Evolutionary conservation across 177 flowering plant species (phyloP).

Genomic region (Vitis hybrid): DNA sequence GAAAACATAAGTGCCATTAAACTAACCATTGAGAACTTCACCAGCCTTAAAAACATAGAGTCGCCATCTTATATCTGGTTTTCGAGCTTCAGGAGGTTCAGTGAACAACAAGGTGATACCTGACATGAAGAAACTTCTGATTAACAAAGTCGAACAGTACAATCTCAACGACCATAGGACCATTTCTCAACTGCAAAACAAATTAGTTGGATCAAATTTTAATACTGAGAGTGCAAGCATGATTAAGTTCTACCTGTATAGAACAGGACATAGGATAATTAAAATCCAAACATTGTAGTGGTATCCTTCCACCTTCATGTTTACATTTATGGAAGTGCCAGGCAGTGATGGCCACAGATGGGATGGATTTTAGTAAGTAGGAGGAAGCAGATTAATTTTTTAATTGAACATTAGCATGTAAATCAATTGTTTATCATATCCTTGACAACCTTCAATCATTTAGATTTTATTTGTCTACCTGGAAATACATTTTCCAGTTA

Average conservation of each 20-base stretch:
- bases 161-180: conserved; percentile 14
- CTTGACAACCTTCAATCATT: no score
- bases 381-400: no score
- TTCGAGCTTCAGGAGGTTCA: conserved; percentile 95
- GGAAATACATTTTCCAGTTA: no score
- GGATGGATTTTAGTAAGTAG: no score
- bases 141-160: conserved; percentile 18
- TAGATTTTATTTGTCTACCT: no score
- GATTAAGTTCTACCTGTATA: background rate
- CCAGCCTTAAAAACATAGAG: conserved; percentile 95
- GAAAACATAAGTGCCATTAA: background rate
- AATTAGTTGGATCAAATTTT: background rate
- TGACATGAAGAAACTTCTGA: conserved; percentile 29
- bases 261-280: no score
- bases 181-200: conserved; percentile 13
- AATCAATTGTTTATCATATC: no score
- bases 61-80: conserved; percentile 86
- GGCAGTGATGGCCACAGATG: no score
- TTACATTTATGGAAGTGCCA: no score
- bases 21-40: conserved; percentile 80
- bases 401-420: no score
- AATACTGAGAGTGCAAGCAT: background rate
- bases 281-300: no score
- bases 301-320: no score
- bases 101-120: conserved; percentile 86